phyloP scores from a whole-genome alignment of 2,329 filamentous ascomycete species.

The Botrytis porri region DNA sequence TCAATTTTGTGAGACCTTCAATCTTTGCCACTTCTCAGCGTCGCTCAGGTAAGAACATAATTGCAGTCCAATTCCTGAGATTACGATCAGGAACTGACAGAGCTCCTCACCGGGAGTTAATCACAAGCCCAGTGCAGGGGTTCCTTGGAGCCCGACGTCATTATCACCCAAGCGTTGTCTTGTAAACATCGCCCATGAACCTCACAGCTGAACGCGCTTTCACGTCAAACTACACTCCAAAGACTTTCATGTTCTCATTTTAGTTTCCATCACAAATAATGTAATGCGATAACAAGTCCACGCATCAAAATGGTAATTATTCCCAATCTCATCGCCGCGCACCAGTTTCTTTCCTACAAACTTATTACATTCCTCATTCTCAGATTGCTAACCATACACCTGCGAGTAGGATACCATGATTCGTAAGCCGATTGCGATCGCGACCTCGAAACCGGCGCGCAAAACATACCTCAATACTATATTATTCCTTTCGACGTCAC shows the following conservation, averaged over 20 bases:
- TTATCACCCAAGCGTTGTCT: constrained; percentile 2
- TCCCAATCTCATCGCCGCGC: background rate
- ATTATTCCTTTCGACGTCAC: constrained; percentile 44
- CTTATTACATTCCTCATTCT: background rate
- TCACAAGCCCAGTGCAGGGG: background rate
- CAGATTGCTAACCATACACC: background rate
- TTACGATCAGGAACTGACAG: background rate
- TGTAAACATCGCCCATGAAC: constrained; percentile 4
- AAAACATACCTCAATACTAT: constrained; percentile 60
- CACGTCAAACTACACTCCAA: background rate
- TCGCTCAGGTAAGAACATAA: background rate
- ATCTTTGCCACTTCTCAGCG: too few relatives aligned
- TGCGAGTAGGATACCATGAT: constrained; percentile 48
- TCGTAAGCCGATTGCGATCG: constrained; percentile 51
- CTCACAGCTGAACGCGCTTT: constrained; percentile 9
- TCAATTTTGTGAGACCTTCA: background rate
- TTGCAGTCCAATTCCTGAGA: background rate
- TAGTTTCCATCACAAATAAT: background rate
- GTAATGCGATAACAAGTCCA: background rate
- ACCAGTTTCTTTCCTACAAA: background rate
- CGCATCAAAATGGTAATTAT: background rate
- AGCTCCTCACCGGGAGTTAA: background rate
- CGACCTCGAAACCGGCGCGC: constrained; percentile 59
- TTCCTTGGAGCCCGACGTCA: constrained; percentile 15
- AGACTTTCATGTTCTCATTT: background rate